Evolutionary conservation across 345 rosid species (phyloP), one percentile per base, ranked within the genome.

Genomic region (Raphanus raphanistrum): DNA sequence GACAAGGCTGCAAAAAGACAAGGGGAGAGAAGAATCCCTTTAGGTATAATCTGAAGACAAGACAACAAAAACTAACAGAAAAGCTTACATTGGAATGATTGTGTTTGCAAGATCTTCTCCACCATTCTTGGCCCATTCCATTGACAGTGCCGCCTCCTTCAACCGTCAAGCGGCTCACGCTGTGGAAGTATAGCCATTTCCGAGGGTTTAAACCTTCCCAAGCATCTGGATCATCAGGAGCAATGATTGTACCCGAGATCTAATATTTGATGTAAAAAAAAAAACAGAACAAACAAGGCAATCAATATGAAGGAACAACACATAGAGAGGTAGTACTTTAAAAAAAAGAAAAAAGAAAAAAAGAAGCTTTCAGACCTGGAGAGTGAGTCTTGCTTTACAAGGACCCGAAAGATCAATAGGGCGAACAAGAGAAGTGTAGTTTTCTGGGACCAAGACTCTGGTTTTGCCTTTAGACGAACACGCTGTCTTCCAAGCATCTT

Each of bases 71-170:
- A 45, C 43, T 7, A 12, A 17, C 35, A 36, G 21, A 21, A 65
- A 38, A 65, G 28, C 8, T 32, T 21, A 81, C 77, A 33, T 80
- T 86, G 31, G 82, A 74, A 35, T 66, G 65, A 28, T 90, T 85
- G 66, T 73, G 86, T 87, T 92, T 90, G 89, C 98, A 94, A 45
- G 97, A 92, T 35, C 68, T 80, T 45, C 80, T 82, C 98, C 98
- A 94, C 98, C 98, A 94, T 82, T 81, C 70, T 48, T 77, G 81
- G 3, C 98, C 98, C 98, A 80, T 89, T 25, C 98, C 98, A 72
- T 90, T 82, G 31, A 92, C 84, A 57, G 78, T 83, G 70, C 98
- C 98, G 21, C 91, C 88, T 72, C 98, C 98, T 78, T 83, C 85
- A 15, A 94, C 45, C 1, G 87, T 84, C 3, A 94, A 90, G 84